phyloP scores from a whole-genome alignment of 2,329 filamentous ascomycete species.

The Pseudovirgaria hyperparasitica region DNA sequence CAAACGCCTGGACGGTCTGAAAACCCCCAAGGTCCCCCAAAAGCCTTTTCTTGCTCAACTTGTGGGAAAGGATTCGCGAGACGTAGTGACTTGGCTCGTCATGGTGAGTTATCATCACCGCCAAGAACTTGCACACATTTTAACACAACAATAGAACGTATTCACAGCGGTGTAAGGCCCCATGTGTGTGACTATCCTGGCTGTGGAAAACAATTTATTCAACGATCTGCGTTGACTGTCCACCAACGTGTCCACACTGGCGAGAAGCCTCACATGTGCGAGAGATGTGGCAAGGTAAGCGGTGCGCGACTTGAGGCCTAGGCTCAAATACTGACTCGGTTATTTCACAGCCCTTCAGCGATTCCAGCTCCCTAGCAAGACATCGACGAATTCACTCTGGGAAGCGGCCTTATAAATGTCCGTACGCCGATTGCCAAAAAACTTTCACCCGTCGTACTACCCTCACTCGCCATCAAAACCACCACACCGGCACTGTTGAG shows the following conservation, averaged over 20 bases:
- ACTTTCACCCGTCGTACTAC: conserved; percentile 95
- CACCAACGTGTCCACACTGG: conserved; percentile 93
- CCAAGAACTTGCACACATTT: conserved; percentile 12
- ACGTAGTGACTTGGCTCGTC: conserved; percentile 83
- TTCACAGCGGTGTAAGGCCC: conserved; percentile 81
- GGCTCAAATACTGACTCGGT: conserved; percentile 12
- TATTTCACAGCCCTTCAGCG: conserved; percentile 68
- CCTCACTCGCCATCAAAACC: conserved; percentile 87
- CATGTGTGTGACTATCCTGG: conserved; percentile 83
- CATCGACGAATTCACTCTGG: conserved; percentile 93
- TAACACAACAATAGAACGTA: conserved; percentile 56
- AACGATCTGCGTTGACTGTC: conserved; percentile 87
- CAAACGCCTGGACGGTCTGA: conserved; percentile 29
- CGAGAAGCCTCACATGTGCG: conserved; percentile 97
- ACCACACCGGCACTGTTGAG: conserved; percentile 89
- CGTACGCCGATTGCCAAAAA: conserved; percentile 95
- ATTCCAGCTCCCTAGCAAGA: conserved; percentile 84
- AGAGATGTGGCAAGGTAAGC: conserved; percentile 84
- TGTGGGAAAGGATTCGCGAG: conserved; percentile 88
- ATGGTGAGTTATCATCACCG: conserved; percentile 53
- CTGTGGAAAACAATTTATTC: conserved; percentile 95
- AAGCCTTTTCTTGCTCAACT: conserved; percentile 80
- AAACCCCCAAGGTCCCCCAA: conserved; percentile 41
- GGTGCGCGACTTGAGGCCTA: conserved; percentile 2
- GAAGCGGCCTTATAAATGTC: conserved; percentile 93